Percentiles rank a stretch among this genome's conserved stretches.
phyloP scores from a whole-genome alignment of 2,329 filamentous ascomycete genomes.

The Tolypocladium guangdongense region DNA sequence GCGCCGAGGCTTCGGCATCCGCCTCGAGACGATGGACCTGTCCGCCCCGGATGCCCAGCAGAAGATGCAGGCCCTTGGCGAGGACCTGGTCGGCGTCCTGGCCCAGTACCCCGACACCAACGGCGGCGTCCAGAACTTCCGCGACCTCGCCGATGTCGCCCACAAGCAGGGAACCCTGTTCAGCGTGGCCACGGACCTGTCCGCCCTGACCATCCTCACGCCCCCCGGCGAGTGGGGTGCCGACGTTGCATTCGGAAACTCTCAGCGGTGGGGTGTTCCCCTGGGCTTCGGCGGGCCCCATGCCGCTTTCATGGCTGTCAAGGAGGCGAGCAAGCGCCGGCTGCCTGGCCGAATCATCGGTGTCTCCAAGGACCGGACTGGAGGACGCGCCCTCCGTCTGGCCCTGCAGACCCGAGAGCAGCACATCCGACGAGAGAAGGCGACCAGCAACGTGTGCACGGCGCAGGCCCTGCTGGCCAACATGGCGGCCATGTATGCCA shows the following conservation, averaged over 20 bases:
- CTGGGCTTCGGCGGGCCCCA: conserved; percentile 92
- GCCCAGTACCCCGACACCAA: conserved; percentile 93
- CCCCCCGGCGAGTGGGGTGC: conserved; percentile 91
- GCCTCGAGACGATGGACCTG: conserved; percentile 62
- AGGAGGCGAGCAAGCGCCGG: conserved; percentile 86
- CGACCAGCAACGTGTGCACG: conserved; percentile 95
- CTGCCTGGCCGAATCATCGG: conserved; percentile 86
- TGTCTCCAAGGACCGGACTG: conserved; percentile 81
- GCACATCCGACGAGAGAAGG: conserved; percentile 92
- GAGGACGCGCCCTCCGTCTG: conserved; percentile 69
- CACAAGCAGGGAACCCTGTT: conserved; percentile 72
- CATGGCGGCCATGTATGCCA: conserved; percentile 89
- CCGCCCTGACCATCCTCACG: conserved; percentile 77
- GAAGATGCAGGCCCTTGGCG: conserved; percentile 60
- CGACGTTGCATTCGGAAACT: conserved; percentile 87
- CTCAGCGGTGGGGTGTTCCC: conserved; percentile 85
- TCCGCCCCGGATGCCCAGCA: conserved; percentile 49
- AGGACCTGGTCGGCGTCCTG: conserved; percentile 77
- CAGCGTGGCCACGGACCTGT: conserved; percentile 78
- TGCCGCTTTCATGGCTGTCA: conserved; percentile 88
- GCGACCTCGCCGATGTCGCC: conserved; percentile 60
- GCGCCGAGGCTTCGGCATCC: conserved; percentile 84
- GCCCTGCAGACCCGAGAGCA: conserved; percentile 90
- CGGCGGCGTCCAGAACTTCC: conserved; percentile 69
- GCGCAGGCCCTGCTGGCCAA: conserved; percentile 89